phyloP scores from a whole-genome alignment of 345 rosid genomes.

The Eucalyptus polybractea region DNA sequence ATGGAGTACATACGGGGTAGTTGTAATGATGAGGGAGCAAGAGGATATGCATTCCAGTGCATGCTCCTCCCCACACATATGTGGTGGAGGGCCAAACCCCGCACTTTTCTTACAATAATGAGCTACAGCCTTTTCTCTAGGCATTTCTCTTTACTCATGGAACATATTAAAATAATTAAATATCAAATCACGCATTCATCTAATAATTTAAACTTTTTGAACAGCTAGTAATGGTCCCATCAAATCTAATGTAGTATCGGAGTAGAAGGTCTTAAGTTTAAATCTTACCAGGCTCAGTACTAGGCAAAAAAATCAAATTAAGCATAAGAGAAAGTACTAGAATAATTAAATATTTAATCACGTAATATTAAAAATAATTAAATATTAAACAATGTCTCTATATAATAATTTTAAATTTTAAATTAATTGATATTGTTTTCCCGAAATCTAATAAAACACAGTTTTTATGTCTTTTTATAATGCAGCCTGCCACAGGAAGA shows the following conservation, averaged over 20 bases:
- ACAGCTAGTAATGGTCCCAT: fast-evolving
- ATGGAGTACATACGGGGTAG: neutral
- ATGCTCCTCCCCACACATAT: neutral
- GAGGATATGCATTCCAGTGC: neutral
- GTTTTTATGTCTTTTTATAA: neutral
- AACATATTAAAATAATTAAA: too few species aligned
- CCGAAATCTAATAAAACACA: neutral
- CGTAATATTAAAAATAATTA: too few species aligned
- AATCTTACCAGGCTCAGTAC: too few species aligned
- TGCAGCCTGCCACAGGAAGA: neutral
- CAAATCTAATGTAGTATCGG: fast-evolving
- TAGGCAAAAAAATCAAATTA: too few species aligned
- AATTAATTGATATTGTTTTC: fast-evolving
- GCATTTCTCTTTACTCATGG: neutral
- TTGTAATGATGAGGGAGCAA: neutral
- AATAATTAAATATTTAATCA: too few species aligned
- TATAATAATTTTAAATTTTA: too few species aligned
- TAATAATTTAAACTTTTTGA: too few species aligned
- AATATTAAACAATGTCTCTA: too few species aligned
- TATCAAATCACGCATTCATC: too few species aligned
- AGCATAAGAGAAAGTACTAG: too few species aligned
- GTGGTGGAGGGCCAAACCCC: neutral
- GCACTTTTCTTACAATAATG: neutral
- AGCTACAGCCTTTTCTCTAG: neutral
- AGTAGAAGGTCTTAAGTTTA: too few species aligned